Evolutionary conservation across 106 monocot species (phyloP).

Genomic region (Acorus calamus): DNA sequence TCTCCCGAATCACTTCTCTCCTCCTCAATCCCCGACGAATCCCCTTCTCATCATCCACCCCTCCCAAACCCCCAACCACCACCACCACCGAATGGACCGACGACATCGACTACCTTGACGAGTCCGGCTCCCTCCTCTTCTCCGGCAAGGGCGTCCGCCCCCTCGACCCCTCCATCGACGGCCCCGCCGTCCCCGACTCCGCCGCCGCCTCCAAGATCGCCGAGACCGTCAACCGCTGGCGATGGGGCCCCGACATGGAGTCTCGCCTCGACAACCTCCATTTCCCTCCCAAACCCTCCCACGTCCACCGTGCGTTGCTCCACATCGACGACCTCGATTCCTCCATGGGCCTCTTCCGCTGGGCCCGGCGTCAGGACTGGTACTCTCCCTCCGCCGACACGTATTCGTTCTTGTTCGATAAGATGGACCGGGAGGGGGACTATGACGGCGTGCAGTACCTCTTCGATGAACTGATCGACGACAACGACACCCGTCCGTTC

Average conservation of each 20-base stretch:
- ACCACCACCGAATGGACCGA: conserved; percentile 28
- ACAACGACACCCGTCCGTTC: background rate
- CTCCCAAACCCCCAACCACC: background rate
- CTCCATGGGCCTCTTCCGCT: conserved; percentile 60
- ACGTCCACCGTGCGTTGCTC: conserved; percentile 13
- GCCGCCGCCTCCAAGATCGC: conserved; percentile 31
- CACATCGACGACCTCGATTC: conserved; percentile 20
- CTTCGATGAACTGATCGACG: conserved; percentile 41
- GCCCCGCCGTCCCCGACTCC: conserved; percentile 24
- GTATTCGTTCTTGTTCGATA: conserved; percentile 39
- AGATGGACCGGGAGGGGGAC: conserved; percentile 28
- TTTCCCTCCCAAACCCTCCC: conserved; percentile 19
- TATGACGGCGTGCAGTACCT: conserved; percentile 36
- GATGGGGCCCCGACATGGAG: conserved; percentile 54
- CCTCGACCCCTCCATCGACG: conserved; percentile 22
- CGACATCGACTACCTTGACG: conserved; percentile 59
- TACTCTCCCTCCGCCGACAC: conserved; percentile 31
- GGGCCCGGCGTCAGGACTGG: conserved; percentile 74
- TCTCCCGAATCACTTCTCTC: too few relatives aligned
- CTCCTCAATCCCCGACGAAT: background rate
- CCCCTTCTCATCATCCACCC: background rate
- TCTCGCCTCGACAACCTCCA: conserved; percentile 39
- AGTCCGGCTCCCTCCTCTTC: conserved; percentile 43
- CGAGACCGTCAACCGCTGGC: conserved; percentile 33
- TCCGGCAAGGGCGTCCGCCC: conserved; percentile 50